These are phyloP conservation scores for Coprinopsis marcescibilis DNA, from an alignment of 768 basidiomycete species.

Conservation along the genomic window DNA sequence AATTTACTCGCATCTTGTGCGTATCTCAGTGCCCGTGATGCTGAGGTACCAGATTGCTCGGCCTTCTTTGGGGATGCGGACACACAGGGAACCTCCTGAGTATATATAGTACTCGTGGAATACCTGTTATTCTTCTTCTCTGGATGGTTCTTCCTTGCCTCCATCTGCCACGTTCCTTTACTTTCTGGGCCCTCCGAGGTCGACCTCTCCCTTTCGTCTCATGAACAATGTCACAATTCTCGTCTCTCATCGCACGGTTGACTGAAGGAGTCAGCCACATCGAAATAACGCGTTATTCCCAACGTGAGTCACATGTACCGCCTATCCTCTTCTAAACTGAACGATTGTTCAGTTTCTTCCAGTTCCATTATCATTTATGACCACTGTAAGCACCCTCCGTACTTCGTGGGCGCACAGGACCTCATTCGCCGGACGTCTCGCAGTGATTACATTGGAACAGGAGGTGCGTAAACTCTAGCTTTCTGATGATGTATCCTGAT, in stretches of 20 bases:
- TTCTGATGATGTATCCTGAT: background rate
- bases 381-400: constrained; percentile 35
- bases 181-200: background rate
- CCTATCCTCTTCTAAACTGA: background rate
- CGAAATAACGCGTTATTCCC: constrained; percentile 36
- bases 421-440: too few species aligned
- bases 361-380: constrained; percentile 49
- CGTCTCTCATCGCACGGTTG: constrained; percentile 8
- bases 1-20: too few species aligned
- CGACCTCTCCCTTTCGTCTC: background rate
- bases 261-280: constrained; percentile 29
- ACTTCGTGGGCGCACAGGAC: background rate
- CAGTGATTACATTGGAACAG: constrained; percentile 46
- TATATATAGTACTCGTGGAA: too few species aligned
- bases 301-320: constrained; percentile 28
- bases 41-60: too few species aligned
- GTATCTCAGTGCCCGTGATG: too few species aligned
- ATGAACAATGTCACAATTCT: background rate
- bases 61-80: too few species aligned
- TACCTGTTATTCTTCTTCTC: too few species aligned
- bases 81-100: too few species aligned
- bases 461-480: constrained; percentile 33
- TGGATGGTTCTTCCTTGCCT: too few species aligned
- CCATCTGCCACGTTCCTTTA: too few species aligned
- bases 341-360: constrained; percentile 37